A percentile compares a stretch with the other conserved stretches of the same genome.
Conservation (phyloP, 306 rosid genomes). For the Vigna reflexopilosa region DNA sequence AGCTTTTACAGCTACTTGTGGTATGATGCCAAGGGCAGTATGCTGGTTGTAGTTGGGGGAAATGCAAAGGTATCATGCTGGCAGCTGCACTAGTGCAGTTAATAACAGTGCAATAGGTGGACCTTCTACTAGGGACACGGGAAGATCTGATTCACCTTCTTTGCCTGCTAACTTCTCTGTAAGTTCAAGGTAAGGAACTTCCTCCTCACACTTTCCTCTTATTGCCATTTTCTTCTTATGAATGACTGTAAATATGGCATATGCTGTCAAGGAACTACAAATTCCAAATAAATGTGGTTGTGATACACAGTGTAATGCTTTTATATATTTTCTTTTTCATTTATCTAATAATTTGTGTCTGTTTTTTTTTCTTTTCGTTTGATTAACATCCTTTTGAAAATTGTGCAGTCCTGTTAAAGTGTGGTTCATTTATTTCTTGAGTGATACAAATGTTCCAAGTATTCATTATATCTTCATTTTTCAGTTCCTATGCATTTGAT, state of each 20-base stretch:
- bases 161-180: conserved; percentile 69
- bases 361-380: background rate
- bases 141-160: conserved; percentile 86
- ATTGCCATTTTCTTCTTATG: background rate
- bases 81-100: conserved; percentile 96
- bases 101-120: conserved; percentile 79
- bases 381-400: conserved; percentile 3
- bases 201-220: conserved; percentile 30
- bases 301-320: conserved; percentile 6
- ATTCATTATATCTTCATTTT: background rate
- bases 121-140: conserved; percentile 77
- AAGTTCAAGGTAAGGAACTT: conserved; percentile 72
- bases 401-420: background rate
- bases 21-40: conserved; percentile 84
- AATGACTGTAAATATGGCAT: background rate
- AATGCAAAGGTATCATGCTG: conserved; percentile 89
- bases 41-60: conserved; percentile 88
- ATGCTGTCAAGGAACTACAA: background rate
- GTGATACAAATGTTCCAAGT: conserved; percentile 18
- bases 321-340: background rate
- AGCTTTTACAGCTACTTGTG: conserved; percentile 50
- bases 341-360: conserved; percentile 9
- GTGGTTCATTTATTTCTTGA: conserved; percentile 25
- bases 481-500: background rate
- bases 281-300: conserved; percentile 14